These are phyloP conservation scores for Exophiala xenobiotica DNA, from an alignment of 2,329 filamentous ascomycete genomes.

Conservation along the genomic window DNA sequence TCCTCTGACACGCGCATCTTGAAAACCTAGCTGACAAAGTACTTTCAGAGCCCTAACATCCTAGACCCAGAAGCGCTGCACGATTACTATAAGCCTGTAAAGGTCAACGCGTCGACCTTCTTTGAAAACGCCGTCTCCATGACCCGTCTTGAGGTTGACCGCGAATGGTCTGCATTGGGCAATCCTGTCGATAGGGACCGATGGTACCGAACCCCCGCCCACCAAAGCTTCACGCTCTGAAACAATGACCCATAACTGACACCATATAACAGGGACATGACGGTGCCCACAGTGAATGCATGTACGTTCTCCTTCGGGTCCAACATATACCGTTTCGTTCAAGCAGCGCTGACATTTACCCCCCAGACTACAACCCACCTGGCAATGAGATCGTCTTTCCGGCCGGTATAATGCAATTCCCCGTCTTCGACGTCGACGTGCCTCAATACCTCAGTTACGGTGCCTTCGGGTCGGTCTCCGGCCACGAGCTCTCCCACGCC, in stretches of 20 bases:
- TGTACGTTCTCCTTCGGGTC: too few relatives aligned
- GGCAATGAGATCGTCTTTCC: slow-evolving; percentile 70
- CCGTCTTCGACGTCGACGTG: slow-evolving; percentile 62
- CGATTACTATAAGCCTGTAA: slow-evolving; percentile 56
- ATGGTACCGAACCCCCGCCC: slow-evolving; percentile 51
- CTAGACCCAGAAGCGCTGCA: slow-evolving; percentile 57
- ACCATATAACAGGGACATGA: slow-evolving; percentile 45
- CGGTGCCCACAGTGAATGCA: slow-evolving; percentile 62
- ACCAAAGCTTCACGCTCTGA: too few relatives aligned
- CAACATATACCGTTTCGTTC: too few relatives aligned
- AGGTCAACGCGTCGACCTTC: slow-evolving; percentile 52
- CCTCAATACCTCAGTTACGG: slow-evolving; percentile 68
- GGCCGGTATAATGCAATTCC: slow-evolving; percentile 68
- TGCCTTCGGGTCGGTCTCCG: slow-evolving; percentile 65
- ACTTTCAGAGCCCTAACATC: slow-evolving; percentile 55
- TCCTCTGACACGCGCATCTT: background rate
- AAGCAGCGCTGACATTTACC: too few relatives aligned
- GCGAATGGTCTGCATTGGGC: slow-evolving; percentile 58
- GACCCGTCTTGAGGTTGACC: slow-evolving; percentile 48
- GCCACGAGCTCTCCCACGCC: slow-evolving; percentile 69
- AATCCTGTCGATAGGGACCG: slow-evolving; percentile 60
- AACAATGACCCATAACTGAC: slow-evolving; percentile 9
- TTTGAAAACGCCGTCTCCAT: slow-evolving; percentile 60
- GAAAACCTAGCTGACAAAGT: too few relatives aligned
- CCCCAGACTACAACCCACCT: slow-evolving; percentile 53